phyloP scores from a whole-genome alignment of 306 rosid species.

The Vachellia pachyceras region DNA sequence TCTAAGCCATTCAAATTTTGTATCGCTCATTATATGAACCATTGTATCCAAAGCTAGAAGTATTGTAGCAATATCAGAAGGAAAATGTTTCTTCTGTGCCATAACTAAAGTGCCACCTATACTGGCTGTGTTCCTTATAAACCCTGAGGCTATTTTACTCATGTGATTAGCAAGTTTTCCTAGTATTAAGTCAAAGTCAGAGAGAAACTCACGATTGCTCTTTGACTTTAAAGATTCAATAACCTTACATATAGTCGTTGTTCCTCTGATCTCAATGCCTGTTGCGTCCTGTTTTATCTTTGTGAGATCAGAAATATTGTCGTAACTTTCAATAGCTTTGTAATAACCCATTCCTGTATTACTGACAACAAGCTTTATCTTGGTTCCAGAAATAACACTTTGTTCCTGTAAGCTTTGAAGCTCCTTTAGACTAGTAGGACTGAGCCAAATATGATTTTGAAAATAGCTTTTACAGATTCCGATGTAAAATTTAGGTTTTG shows the following conservation, averaged over 20 bases:
- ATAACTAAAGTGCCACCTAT: constrained; percentile 88
- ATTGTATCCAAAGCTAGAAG: constrained; percentile 76
- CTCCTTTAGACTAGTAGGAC: constrained; percentile 59
- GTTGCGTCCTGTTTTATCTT: constrained; percentile 50
- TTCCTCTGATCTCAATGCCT: constrained; percentile 77
- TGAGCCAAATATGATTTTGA: constrained; percentile 56
- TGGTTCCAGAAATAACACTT: constrained; percentile 25
- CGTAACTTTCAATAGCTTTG: constrained; percentile 63
- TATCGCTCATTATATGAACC: constrained; percentile 60
- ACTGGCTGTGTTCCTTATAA: constrained; percentile 19
- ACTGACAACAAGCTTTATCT: constrained; percentile 32
- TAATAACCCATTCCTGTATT: constrained; percentile 59
- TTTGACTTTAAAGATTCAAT: constrained; percentile 57
- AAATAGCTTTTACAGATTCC: no score
- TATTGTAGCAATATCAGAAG: constrained; percentile 84
- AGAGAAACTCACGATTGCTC: neutral
- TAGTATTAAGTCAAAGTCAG: neutral
- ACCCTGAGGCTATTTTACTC: constrained; percentile 9
- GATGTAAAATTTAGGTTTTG: no score
- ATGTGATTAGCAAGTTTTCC: constrained; percentile 7
- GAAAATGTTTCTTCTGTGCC: constrained; percentile 80
- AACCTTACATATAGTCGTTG: constrained; percentile 62
- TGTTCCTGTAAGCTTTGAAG: constrained; percentile 53
- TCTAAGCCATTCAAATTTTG: constrained; percentile 53
- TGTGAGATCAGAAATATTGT: constrained; percentile 22